Percentiles rank a stretch among this genome's conserved stretches.
phyloP scores from a whole-genome alignment of 1,139 yeast genomes.

The Geotrichum histeridarum region DNA sequence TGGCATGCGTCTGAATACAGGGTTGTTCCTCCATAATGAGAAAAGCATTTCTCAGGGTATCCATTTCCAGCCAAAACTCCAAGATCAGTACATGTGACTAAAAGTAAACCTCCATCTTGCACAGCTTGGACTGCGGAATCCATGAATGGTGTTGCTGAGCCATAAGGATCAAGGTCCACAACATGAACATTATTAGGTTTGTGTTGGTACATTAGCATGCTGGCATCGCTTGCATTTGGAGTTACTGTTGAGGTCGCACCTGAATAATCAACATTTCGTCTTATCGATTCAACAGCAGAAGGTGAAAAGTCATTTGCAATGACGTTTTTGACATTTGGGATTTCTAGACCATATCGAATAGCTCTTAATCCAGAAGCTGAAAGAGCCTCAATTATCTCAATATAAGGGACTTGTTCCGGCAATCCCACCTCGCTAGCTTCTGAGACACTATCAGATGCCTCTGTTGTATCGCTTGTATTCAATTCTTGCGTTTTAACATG shows the following conservation, averaged over 20 bases:
- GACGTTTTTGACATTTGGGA: constrained; percentile 63
- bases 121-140: constrained; percentile 84
- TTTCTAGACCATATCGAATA: constrained; percentile 83
- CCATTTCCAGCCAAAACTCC: constrained; percentile 95
- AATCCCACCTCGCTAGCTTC: background rate
- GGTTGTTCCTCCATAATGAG: constrained; percentile 89
- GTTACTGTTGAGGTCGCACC: constrained; percentile 49
- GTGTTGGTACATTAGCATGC: constrained; percentile 58
- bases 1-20: constrained; percentile 79
- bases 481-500: constrained; percentile 2
- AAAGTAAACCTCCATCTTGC: constrained; percentile 72
- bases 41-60: constrained; percentile 95
- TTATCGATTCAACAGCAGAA: constrained; percentile 80
- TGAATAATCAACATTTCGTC: constrained; percentile 64
- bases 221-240: constrained; percentile 83
- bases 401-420: constrained; percentile 24
- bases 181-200: constrained; percentile 49
- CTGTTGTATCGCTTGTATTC: background rate
- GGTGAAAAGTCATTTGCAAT: constrained; percentile 84
- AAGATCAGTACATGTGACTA: constrained; percentile 92
- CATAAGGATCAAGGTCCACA: constrained; percentile 92
- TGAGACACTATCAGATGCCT: background rate
- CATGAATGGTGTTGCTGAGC: constrained; percentile 91
- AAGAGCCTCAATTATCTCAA: constrained; percentile 77
- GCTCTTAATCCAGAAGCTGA: constrained; percentile 95